These are phyloP conservation scores for Amborella trichopoda DNA, from an alignment of 164 flowering plant species.

Conservation along the genomic window DNA sequence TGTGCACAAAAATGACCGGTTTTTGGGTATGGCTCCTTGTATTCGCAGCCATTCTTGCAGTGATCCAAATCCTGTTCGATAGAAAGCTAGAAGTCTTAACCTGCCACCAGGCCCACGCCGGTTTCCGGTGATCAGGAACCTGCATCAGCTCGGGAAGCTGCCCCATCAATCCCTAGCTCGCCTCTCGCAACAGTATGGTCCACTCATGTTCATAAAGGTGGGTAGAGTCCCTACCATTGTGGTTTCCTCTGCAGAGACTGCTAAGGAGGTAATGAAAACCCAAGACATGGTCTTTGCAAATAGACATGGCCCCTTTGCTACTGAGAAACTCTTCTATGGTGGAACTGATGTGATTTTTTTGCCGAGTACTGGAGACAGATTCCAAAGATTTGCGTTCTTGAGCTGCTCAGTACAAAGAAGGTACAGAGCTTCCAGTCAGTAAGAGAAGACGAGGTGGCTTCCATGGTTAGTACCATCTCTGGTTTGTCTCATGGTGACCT, in stretches of 20 bases:
- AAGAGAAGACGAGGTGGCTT: background rate
- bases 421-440: background rate
- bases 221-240: background rate
- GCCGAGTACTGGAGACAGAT: background rate
- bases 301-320: background rate
- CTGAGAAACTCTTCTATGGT: background rate
- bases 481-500: background rate
- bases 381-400: background rate
- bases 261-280: background rate
- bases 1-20: no score
- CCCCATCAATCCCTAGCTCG: background rate
- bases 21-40: no score
- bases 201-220: background rate
- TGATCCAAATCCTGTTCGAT: no score
- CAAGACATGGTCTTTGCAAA: background rate
- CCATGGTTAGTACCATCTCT: background rate
- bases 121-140: background rate
- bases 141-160: background rate
- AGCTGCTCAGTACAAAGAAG: background rate
- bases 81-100: background rate
- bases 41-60: no score
- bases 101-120: background rate
- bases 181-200: background rate
- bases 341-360: background rate
- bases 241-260: background rate